Conservation (phyloP, 2,329 filamentous ascomycete genomes). For the Ceratocystis smalleyi region DNA sequence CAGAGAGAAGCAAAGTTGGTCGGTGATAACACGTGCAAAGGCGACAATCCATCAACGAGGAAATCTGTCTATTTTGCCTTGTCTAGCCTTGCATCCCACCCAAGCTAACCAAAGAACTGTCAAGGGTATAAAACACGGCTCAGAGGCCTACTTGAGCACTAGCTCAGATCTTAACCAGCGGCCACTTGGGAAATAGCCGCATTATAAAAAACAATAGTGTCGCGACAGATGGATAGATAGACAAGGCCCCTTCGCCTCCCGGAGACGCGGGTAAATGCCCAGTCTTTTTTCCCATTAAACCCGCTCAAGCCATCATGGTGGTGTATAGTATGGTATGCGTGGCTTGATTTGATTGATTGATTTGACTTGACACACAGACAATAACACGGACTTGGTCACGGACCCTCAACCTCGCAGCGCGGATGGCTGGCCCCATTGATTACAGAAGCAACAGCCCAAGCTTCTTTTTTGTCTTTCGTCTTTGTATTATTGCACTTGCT, state of each 20-base stretch:
- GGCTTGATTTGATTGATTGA: background rate
- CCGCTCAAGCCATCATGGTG: no score
- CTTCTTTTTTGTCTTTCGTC: background rate
- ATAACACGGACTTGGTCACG: constrained; percentile 6
- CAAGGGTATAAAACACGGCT: background rate
- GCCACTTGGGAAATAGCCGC: constrained; percentile 1
- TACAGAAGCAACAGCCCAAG: background rate
- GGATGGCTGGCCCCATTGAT: background rate
- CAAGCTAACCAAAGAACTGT: background rate
- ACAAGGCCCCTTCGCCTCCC: background rate
- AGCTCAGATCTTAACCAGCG: constrained; percentile 1
- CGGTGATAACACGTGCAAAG: background rate
- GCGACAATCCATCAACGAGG: background rate
- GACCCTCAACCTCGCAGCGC: background rate
- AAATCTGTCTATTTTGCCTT: background rate
- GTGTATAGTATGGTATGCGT: background rate
- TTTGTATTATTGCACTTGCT: background rate
- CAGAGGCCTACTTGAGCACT: background rate
- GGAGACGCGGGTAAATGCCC: background rate
- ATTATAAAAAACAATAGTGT: constrained; percentile 5
- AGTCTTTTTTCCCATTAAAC: background rate
- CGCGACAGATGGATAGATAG: background rate
- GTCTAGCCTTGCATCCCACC: background rate
- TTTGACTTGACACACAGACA: constrained; percentile 7
- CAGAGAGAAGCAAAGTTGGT: background rate